Evolutionary conservation across 75 land plant genomes (phyloP).

Genomic region (Cunninghamia lanceolata): DNA sequence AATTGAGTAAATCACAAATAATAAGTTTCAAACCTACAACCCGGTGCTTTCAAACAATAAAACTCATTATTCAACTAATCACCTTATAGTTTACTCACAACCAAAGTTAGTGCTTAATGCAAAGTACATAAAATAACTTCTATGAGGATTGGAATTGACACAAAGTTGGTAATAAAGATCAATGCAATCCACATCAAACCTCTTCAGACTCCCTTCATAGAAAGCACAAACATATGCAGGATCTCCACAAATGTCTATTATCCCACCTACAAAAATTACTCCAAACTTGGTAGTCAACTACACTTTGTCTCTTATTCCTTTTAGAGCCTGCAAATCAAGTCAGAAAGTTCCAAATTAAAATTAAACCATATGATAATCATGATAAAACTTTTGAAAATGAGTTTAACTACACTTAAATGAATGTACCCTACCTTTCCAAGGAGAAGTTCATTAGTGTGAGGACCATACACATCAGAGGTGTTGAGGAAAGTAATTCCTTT

Average conservation of each 20-base stretch:
- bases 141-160: conserved; percentile 26
- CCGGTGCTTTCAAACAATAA: not conserved
- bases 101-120: not conserved
- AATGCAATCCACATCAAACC: conserved; percentile 21
- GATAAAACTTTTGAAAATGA: no score
- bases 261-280: not conserved
- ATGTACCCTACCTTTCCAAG: no score
- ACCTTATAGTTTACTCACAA: not conserved
- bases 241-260: conserved; percentile 16
- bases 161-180: conserved; percentile 38
- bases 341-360: no score
- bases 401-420: no score
- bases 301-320: no score
- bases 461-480: conserved; percentile 66
- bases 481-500: conserved; percentile 55
- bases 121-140: conserved; percentile 20
- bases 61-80: not conserved
- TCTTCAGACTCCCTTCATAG: conserved; percentile 34
- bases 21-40: conserved; percentile 3
- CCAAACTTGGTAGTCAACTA: conserved; percentile 40
- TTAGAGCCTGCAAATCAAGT: conserved; percentile 11
- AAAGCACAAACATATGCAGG: conserved; percentile 27
- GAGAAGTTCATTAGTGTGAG: conserved; percentile 52
- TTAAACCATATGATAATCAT: no score
- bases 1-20: no score